These are phyloP conservation scores for Leishmania tarentolae DNA, from an alignment of 208 protist genomes.

Conservation along the genomic window DNA sequence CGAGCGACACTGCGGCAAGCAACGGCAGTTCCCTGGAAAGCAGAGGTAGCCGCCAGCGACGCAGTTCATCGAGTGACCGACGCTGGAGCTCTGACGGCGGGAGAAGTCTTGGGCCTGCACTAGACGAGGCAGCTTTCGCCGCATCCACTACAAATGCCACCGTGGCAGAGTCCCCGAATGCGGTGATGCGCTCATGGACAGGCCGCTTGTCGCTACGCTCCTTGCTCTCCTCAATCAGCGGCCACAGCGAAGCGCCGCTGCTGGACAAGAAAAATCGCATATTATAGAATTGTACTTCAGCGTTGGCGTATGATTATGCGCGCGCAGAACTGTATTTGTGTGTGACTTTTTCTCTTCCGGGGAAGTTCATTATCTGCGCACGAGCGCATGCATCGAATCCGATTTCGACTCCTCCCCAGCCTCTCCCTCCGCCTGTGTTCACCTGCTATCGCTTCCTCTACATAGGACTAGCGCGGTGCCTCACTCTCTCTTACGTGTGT, in stretches of 20 bases:
- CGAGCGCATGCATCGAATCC: not conserved
- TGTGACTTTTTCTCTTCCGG: not conserved
- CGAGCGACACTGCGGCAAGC: conserved; percentile 8
- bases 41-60: not conserved
- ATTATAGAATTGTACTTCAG: not conserved
- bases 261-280: not conserved
- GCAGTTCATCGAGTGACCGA: not conserved
- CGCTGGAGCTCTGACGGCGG: not conserved
- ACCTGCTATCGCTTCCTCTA: not conserved
- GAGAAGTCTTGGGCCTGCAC: conserved; percentile 7
- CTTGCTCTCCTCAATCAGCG: conserved; percentile 34
- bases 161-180: conserved; percentile 20
- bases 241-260: conserved; percentile 18
- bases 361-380: too few relatives aligned
- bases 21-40: not conserved
- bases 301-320: not conserved
- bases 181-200: conserved; percentile 42
- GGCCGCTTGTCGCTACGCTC: conserved; percentile 45
- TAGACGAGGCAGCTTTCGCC: conserved; percentile 16
- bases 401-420: not conserved
- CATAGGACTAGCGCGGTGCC: not conserved
- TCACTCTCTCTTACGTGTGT: not conserved
- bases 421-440: not conserved
- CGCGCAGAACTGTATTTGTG: not conserved
- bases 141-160: not conserved